Percentiles rank a stretch among this genome's conserved stretches.
Conservation (phyloP, 1,284 basidiomycete species). For the Termitomyces sp. region DNA sequence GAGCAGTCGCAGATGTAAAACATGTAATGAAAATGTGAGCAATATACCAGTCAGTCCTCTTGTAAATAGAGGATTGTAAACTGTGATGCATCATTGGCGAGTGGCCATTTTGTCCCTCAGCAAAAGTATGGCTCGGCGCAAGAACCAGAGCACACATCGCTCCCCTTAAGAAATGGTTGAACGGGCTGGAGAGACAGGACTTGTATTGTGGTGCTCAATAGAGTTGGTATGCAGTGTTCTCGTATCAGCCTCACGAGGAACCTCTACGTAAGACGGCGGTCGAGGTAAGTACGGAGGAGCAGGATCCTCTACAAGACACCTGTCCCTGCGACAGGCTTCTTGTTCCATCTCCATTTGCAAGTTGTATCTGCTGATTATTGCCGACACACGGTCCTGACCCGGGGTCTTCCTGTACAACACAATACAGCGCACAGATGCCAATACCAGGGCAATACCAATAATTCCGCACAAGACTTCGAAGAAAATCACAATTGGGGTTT, state of each 20-base stretch:
- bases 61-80: neutral
- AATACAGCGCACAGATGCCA: constrained; percentile 35
- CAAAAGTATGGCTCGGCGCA: constrained; percentile 4
- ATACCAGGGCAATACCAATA: constrained; percentile 27
- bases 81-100: neutral
- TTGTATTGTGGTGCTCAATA: neutral
- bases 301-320: constrained; percentile 26
- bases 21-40: neutral
- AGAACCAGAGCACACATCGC: neutral
- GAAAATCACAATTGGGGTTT: constrained; percentile 33
- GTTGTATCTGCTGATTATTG: constrained; percentile 37
- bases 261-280: constrained; percentile 31
- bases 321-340: constrained; percentile 27
- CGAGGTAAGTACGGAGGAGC: constrained; percentile 42
- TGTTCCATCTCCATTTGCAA: constrained; percentile 49
- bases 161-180: neutral
- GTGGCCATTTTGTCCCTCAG: neutral
- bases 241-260: neutral
- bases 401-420: constrained; percentile 42
- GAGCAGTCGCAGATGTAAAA: neutral
- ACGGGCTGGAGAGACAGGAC: constrained; percentile 9
- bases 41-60: neutral
- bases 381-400: constrained; percentile 37
- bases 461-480: constrained; percentile 45
- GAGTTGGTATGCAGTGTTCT: constrained; percentile 3